Conservation (phyloP, 2,329 filamentous ascomycete genomes). For the Atkinsonella hypoxylon region DNA sequence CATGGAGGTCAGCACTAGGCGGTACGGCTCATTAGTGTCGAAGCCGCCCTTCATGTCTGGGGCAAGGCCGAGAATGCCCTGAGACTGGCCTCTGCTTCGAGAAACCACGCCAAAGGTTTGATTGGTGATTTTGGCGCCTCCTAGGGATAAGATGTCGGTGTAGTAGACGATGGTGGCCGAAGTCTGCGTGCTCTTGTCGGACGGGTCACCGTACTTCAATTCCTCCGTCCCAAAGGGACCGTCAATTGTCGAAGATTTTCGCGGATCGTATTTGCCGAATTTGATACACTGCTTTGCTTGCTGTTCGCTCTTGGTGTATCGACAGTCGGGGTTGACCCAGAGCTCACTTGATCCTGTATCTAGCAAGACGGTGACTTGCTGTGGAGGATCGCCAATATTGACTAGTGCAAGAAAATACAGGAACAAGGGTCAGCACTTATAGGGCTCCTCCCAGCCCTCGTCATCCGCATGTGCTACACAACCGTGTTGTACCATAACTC, state of each 20-base stretch:
- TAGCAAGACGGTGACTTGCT: conserved; percentile 33
- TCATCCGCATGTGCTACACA: background rate
- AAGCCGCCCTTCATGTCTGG: conserved; percentile 29
- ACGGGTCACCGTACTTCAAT: conserved; percentile 28
- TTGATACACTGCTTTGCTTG: conserved; percentile 25
- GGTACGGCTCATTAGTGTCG: conserved; percentile 30
- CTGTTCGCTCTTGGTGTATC: conserved; percentile 21
- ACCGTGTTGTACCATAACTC: conserved; percentile 8
- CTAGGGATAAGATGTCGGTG: conserved; percentile 33
- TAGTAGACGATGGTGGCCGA: conserved; percentile 32
- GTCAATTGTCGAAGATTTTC: conserved; percentile 24
- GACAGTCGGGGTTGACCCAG: conserved; percentile 42
- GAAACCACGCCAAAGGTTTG: conserved; percentile 40
- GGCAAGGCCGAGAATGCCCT: conserved; percentile 40
- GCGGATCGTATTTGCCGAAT: conserved; percentile 33
- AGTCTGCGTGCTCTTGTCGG: conserved; percentile 23
- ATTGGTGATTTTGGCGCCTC: conserved; percentile 25
- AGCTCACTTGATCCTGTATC: conserved; percentile 43
- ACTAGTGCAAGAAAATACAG: conserved; percentile 18
- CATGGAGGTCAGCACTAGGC: conserved; percentile 40
- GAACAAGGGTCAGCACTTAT: background rate
- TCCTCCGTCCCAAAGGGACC: conserved; percentile 26
- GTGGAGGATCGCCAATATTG: conserved; percentile 28
- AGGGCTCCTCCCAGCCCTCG: background rate
- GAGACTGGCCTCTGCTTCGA: conserved; percentile 32